phyloP scores from a whole-genome alignment of 495 filamentous ascomycete species.

The Talaromyces liani region DNA sequence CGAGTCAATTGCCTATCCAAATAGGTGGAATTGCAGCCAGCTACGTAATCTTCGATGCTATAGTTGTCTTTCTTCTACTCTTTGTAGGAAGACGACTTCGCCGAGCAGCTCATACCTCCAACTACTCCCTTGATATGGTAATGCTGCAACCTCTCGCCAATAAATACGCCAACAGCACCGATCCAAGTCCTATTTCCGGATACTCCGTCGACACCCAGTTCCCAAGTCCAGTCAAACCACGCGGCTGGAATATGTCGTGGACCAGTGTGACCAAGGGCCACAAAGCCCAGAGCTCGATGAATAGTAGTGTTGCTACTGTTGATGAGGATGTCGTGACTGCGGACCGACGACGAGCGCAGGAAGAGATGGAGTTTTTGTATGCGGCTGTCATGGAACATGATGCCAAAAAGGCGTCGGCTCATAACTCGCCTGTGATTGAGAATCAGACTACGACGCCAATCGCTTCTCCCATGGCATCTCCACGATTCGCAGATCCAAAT shows the following conservation, averaged over 20 bases:
- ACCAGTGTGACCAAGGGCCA: slow-evolving; percentile 27
- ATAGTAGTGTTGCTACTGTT: slow-evolving; percentile 52
- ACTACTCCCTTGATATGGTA: slow-evolving; percentile 49
- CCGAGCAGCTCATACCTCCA: slow-evolving; percentile 42
- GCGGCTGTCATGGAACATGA: slow-evolving; percentile 87
- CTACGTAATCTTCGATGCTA: slow-evolving; percentile 65
- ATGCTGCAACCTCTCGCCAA: slow-evolving; percentile 52
- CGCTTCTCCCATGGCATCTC: slow-evolving; percentile 17
- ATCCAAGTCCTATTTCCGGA: slow-evolving; percentile 39
- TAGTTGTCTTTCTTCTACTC: slow-evolving; percentile 60
- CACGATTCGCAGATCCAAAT: slow-evolving; percentile 13
- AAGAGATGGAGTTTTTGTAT: slow-evolving; percentile 84
- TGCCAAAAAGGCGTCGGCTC: slow-evolving; percentile 48
- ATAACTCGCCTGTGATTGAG: slow-evolving; percentile 11
- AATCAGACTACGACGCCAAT: slow-evolving; percentile 7
- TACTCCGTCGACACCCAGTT: slow-evolving; percentile 22
- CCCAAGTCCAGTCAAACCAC: slow-evolving; percentile 30
- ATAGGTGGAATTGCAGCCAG: slow-evolving; percentile 73
- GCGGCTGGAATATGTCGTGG: slow-evolving; percentile 33
- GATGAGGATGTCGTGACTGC: slow-evolving; percentile 67
- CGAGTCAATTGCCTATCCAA: slow-evolving; percentile 57
- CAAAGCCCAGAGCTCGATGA: slow-evolving; percentile 30
- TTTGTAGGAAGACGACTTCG: slow-evolving; percentile 54
- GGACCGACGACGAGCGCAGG: slow-evolving; percentile 64
- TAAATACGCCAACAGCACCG: slow-evolving; percentile 37